Base-by-base conservation (phyloP, 176 grass and related monocot species). In the Carex myosuroides region DNA sequence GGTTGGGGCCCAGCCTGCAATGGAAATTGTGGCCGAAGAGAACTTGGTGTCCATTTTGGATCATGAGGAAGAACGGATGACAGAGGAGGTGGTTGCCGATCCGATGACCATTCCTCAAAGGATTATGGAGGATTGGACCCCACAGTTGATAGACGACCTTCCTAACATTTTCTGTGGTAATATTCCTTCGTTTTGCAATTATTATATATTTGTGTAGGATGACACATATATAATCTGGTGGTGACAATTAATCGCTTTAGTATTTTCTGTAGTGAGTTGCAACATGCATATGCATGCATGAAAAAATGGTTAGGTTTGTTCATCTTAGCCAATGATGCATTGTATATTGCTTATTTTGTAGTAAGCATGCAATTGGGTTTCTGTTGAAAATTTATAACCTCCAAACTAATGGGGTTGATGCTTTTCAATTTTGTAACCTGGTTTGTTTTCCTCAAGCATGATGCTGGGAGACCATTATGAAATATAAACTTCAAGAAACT, bases 21-120 rank as follows among this genome's bases (percentile, higher is more conserved):
- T 94, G 92, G 95, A 97, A 87, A 85, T 97, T 68, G 92, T 97
- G 66, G 92, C 92, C 42, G 92, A 88, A 72, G 90, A 90, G 50
- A 87, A 90, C 72, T 66, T 29, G 0, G 95, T 94, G 4, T 85
- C 85, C 0, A 86, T 97, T 10, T 88, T 90, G 88, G 90, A 97
- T 30, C 95, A 92, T 35, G 86, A 94, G 83, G 88, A 82, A 90
- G 88, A 84, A 18, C 79, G 66, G 2, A 84, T 63, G 79, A 87
- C 72, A 63, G 92, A 97, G 88, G 87, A 91, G 39, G 17, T 82
- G 37, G 89, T 60, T 12, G 48, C 68, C 55, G 95, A 97, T 50
- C 95, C 95, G 0, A 90, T 97, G 90, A 86, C 20, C 7, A 86
- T 97, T 66, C 92, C 95, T 57, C 84, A 85, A 79, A 88, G 18